Evolutionary conservation across 2,329 filamentous ascomycete genomes (phyloP), one percentile per base, ranked within the genome.

Genomic region (Aspergillus glaucus): DNA sequence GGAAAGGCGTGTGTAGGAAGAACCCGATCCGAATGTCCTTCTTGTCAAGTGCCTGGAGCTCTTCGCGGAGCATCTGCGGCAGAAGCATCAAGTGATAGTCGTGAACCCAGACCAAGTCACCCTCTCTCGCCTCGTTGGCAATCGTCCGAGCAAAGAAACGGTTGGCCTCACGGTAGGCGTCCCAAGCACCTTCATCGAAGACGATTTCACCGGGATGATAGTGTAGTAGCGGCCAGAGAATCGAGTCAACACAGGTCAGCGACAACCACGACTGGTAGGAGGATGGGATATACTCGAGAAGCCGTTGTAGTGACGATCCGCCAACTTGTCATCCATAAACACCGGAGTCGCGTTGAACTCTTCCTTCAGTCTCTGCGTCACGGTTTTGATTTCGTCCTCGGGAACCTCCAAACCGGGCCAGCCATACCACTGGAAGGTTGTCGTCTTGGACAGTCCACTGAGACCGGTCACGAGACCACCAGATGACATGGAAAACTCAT

Each of bases 201-300:
- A 89, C 94, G 62, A 95, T 95, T 77, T 95, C 91, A 65, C 90
- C 90, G 44, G 92, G 91, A 69, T 96, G 92, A 74, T 96, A 96
- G 75, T 96, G 91, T 75, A 96, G 93, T 28, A 96, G 82, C 3
- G 91, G 91, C 91, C 91, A 96, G 50, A 96, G 83, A 68, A 96
- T 95, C 9, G 88, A 92, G 71, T 96, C 88, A 90, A 43, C 22
- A 26, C 8, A 30, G 7, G 19, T 30, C 14, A 43, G 22, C 26
- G 19, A 34, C 2, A 12, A 32, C 6, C 28, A 14, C 6, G 8
- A 8, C 3, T 44, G 7, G 2, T 15, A 24, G n/a, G 21, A n/a
- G 21, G 8, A 15, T 17, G 22, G 34, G 22, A 58, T 85, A 63
- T 78, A 93, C 88, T 96, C 42, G 89, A 90, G 70, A 96, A 96